These are phyloP conservation scores for Aaosphaeria pasadenensis DNA, from an alignment of 2,329 filamentous ascomycete species.

Conservation along the genomic window DNA sequence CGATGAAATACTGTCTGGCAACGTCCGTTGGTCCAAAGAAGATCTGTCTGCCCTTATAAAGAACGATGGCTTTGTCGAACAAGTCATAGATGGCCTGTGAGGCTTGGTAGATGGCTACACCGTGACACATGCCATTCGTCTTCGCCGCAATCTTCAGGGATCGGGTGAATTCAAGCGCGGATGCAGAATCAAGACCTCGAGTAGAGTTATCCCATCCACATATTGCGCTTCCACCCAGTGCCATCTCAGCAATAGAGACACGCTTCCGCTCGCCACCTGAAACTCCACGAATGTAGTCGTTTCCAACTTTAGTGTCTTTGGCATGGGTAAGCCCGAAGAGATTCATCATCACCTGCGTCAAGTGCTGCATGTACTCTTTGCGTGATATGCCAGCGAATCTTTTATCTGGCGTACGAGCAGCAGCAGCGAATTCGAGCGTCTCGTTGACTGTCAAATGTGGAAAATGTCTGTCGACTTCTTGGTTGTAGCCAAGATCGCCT, in stretches of 20 bases:
- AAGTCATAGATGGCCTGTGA: conserved; percentile 53
- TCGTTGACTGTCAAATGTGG: conserved; percentile 57
- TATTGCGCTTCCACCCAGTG: conserved; percentile 39
- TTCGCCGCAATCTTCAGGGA: conserved; percentile 51
- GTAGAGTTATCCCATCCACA: conserved; percentile 48
- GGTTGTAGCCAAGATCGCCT: conserved; percentile 46
- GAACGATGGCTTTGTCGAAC: conserved; percentile 72
- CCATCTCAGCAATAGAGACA: conserved; percentile 58
- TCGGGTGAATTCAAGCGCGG: conserved; percentile 58
- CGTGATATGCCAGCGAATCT: conserved; percentile 36
- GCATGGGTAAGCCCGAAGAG: conserved; percentile 56
- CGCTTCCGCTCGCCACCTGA: conserved; percentile 61
- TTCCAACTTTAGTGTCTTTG: conserved; percentile 53
- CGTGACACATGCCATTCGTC: conserved; percentile 48
- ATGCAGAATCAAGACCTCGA: conserved; percentile 42
- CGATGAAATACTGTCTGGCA: conserved; percentile 65
- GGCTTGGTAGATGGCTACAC: conserved; percentile 59
- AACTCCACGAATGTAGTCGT: conserved; percentile 61
- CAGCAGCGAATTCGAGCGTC: conserved; percentile 56
- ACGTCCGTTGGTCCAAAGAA: conserved; percentile 64
- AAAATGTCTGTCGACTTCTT: conserved; percentile 52
- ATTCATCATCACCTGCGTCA: conserved; percentile 52
- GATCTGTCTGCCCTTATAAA: conserved; percentile 76
- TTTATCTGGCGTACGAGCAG: conserved; percentile 49
- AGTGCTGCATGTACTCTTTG: conserved; percentile 44